Percentiles rank a stretch among this genome's conserved stretches.
These are phyloP conservation scores for Cucurbita argyrosperma DNA, from an alignment of 306 rosid genomes.

Conservation along the genomic window DNA sequence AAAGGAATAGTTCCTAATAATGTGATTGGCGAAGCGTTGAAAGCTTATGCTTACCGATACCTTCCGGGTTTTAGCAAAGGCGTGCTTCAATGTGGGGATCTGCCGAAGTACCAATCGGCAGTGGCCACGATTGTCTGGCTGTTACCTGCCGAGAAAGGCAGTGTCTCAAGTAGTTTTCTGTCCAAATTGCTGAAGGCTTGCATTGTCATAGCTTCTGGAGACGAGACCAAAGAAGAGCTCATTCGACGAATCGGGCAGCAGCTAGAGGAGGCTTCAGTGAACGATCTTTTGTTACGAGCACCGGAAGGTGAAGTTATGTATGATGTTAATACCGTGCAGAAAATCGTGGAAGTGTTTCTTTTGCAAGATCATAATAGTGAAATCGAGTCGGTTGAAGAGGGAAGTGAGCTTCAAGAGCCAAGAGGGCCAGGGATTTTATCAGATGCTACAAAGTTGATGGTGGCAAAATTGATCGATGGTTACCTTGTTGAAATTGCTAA, in stretches of 20 bases:
- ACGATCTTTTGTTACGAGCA: conserved; percentile 56
- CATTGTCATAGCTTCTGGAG: conserved; percentile 39
- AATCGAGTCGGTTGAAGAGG: conserved; percentile 40
- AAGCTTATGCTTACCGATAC: conserved; percentile 69
- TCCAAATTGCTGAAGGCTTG: conserved; percentile 67
- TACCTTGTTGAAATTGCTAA: conserved; percentile 78
- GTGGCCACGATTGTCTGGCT: conserved; percentile 57
- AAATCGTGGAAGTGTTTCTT: conserved; percentile 50
- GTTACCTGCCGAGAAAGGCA: conserved; percentile 67
- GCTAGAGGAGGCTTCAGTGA: conserved; percentile 78
- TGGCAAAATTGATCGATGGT: conserved; percentile 71
- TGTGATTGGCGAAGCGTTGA: conserved; percentile 87
- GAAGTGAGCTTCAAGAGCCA: conserved; percentile 27
- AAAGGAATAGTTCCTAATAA: conserved; percentile 39
- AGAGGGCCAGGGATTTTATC: conserved; percentile 62
- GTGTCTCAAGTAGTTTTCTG: conserved; percentile 72
- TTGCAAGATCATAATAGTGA: conserved; percentile 44
- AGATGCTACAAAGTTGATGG: conserved; percentile 90
- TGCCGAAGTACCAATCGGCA: conserved; percentile 31
- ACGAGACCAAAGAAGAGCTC: conserved; percentile 41
- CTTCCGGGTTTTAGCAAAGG: conserved; percentile 81
- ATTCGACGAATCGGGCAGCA: conserved; percentile 71
- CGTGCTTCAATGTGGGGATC: conserved; percentile 41
- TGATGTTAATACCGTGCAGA: conserved; percentile 56
- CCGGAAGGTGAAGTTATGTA: conserved; percentile 42